phyloP scores from a whole-genome alignment of 805 yeast species.

The Schwanniomyces yamadae region DNA sequence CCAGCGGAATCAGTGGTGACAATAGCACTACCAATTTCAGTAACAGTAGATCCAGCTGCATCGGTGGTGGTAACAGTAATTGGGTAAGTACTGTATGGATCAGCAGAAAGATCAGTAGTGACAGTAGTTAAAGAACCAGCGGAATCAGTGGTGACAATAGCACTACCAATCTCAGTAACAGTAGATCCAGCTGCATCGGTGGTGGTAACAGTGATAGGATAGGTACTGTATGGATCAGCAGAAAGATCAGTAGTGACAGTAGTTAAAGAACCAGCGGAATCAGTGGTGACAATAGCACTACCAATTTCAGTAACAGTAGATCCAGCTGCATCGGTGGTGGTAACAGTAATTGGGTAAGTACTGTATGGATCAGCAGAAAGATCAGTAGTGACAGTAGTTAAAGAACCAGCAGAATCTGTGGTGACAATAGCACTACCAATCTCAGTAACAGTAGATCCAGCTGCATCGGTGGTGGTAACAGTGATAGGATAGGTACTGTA shows the following conservation, averaged over 20 bases:
- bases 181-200: not conserved
- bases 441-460: conserved; percentile 9
- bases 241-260: conserved; percentile 10
- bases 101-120: not conserved
- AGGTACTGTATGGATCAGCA: too few species aligned
- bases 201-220: conserved; percentile 1
- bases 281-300: conserved; percentile 15
- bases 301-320: conserved; percentile 12
- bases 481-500: conserved; percentile 9
- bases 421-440: conserved; percentile 16
- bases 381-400: not conserved
- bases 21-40: conserved; percentile 15
- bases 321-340: conserved; percentile 13
- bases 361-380: conserved; percentile 3
- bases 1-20: conserved; percentile 18
- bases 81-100: conserved; percentile 6
- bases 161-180: not conserved
- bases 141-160: not conserved
- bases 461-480: conserved; percentile 5
- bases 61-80: conserved; percentile 4
- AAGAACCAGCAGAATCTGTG: conserved; percentile 13
- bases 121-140: not conserved
- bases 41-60: conserved; percentile 11
- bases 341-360: conserved; percentile 9
- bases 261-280: conserved; percentile 14